Evolutionary conservation across 257 asterid species (phyloP).

Genomic region (Osmanthus fragrans): DNA sequence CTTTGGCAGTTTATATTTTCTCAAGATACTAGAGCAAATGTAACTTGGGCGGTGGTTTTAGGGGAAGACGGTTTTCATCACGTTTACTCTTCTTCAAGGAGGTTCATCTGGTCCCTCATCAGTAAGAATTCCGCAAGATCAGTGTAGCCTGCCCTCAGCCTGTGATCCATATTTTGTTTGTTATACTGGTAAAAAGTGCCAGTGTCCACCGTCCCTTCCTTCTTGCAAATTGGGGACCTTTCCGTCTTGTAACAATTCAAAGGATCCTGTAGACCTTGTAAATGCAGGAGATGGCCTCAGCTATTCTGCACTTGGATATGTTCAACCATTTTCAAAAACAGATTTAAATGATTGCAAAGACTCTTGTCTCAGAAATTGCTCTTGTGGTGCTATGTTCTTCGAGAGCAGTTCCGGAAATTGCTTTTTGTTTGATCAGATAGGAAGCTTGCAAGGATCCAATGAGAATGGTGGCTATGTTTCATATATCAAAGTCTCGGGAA

Average conservation of each 20-base stretch:
- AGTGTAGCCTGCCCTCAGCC: constrained; percentile 74
- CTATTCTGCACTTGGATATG: constrained; percentile 60
- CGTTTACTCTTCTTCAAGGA: constrained; percentile 54
- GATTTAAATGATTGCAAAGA: constrained; percentile 69
- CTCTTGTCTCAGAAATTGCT: constrained; percentile 62
- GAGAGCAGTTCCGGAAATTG: constrained; percentile 62
- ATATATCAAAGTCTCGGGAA: constrained; percentile 41
- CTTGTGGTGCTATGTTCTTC: constrained; percentile 77
- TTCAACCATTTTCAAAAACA: constrained; percentile 51
- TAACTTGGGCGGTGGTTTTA: constrained; percentile 70
- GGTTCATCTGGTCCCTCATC: constrained; percentile 39
- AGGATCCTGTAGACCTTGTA: constrained; percentile 45
- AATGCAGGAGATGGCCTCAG: constrained; percentile 60
- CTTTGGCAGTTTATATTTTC: constrained; percentile 76
- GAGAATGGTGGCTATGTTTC: constrained; percentile 37
- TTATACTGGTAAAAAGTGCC: constrained; percentile 62
- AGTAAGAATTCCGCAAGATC: constrained; percentile 63
- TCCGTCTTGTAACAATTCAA: constrained; percentile 46
- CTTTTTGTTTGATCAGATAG: constrained; percentile 66
- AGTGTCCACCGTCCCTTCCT: constrained; percentile 62
- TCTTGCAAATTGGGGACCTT: constrained; percentile 50
- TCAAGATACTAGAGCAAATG: constrained; percentile 35
- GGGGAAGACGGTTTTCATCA: constrained; percentile 63
- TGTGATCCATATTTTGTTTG: constrained; percentile 70
- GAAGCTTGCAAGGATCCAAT: constrained; percentile 45